A percentile compares a stretch with the other conserved stretches of the same genome.
Conservation (phyloP, 108 stramenopile genomes). For the Pseudonitzschia multiseries region DNA sequence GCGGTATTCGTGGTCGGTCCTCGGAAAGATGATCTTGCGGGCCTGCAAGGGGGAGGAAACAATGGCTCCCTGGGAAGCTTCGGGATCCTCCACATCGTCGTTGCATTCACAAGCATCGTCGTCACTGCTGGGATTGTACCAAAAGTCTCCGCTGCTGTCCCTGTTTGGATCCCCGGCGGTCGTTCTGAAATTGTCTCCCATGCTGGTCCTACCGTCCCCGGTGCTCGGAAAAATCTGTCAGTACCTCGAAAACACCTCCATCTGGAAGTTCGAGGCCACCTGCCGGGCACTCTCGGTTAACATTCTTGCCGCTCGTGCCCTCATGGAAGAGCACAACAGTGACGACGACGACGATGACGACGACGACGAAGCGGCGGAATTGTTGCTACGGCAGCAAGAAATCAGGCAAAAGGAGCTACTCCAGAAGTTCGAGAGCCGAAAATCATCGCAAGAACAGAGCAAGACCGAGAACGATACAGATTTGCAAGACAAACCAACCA, state of each 20-base stretch:
- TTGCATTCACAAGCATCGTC: too few species aligned
- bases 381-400: neutral
- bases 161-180: conserved; percentile 65
- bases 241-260: conserved; percentile 43
- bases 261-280: conserved; percentile 43
- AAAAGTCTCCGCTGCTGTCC: neutral
- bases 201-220: conserved; percentile 53
- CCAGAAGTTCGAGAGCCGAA: neutral
- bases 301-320: conserved; percentile 27
- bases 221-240: conserved; percentile 56
- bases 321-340: conserved; percentile 17
- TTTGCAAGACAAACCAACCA: neutral
- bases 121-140: neutral
- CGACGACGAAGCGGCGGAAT: neutral
- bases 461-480: neutral
- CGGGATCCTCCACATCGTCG: too few species aligned
- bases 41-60: conserved; percentile 49
- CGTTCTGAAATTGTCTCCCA: conserved; percentile 51
- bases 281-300: conserved; percentile 35
- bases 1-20: conserved; percentile 77
- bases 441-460: neutral
- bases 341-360: conserved; percentile 3
- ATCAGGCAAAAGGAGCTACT: neutral
- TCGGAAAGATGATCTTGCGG: conserved; percentile 66
- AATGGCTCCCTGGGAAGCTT: conserved; percentile 4